Percentiles rank a stretch among this genome's conserved stretches.
Evolutionary conservation across 78 protist genomes (phyloP).

Genomic region (Emiliania huxleyi): DNA sequence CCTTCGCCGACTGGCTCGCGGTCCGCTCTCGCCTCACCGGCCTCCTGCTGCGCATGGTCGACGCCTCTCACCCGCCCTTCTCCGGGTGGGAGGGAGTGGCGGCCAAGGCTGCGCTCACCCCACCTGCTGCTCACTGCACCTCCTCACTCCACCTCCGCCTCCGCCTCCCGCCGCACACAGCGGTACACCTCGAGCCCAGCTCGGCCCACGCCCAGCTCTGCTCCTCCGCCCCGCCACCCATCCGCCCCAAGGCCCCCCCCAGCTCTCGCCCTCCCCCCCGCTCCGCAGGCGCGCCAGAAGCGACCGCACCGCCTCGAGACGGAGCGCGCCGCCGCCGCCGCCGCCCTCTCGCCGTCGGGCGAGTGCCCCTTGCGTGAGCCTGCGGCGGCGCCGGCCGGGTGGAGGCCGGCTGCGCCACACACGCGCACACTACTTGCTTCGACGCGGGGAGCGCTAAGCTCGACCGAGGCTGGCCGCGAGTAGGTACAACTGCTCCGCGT

Average conservation of each 20-base stretch:
- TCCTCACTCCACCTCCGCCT: no score
- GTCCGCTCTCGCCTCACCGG: slow-evolving; percentile 3
- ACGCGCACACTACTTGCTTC: no score
- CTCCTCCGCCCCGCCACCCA: no score
- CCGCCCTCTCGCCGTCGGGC: neutral
- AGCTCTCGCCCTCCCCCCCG: no score
- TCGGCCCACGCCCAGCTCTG: no score
- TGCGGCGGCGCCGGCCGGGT: no score
- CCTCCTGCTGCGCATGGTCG: slow-evolving; percentile 4
- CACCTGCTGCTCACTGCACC: no score
- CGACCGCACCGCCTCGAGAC: neutral
- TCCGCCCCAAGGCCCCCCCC: no score
- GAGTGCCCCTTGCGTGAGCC: neutral
- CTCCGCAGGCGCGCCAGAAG: neutral
- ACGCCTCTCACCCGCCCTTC: neutral
- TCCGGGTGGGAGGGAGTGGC: neutral
- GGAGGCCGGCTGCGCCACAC: no score
- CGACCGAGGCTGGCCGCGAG: neutral
- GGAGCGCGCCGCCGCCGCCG: neutral
- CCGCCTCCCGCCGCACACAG: no score
- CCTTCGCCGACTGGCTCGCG: neutral
- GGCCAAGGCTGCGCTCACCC: neutral
- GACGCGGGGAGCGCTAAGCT: no score
- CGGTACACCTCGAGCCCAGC: no score
- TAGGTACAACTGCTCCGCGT: neutral